Conservation (phyloP, 2,329 filamentous ascomycete species). For the Xylaria sp. region DNA sequence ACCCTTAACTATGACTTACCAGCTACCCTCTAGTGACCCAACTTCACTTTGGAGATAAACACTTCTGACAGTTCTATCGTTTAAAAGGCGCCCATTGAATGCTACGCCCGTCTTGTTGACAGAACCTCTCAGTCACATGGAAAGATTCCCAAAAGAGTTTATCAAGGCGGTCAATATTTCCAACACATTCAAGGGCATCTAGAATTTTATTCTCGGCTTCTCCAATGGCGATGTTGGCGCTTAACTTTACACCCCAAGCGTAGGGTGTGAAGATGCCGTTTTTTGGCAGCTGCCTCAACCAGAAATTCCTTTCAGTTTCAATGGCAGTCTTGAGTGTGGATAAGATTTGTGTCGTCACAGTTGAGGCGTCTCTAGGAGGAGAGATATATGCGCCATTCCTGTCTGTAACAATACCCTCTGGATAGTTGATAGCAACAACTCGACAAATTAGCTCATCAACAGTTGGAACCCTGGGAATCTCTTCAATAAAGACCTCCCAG, state of each 20-base stretch:
- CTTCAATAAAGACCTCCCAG: constrained; percentile 17
- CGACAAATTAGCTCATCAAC: constrained; percentile 28
- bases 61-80: not conserved
- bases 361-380: not conserved
- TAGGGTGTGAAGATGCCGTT: not conserved
- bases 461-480: constrained; percentile 8
- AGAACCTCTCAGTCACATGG: not conserved
- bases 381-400: not conserved
- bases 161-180: not conserved
- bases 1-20: too few species aligned
- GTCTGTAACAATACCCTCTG: constrained; percentile 20
- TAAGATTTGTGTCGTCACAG: not conserved
- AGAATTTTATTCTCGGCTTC: constrained; percentile 14
- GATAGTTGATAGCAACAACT: constrained; percentile 16
- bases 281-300: not conserved
- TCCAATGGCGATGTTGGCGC: constrained; percentile 1
- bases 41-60: too few species aligned
- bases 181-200: not conserved
- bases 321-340: not conserved
- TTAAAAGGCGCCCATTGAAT: constrained; percentile 13
- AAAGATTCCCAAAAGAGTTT: constrained; percentile 3
- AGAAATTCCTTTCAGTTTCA: constrained; percentile 1
- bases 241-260: constrained; percentile 15
- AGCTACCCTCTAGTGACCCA: too few species aligned
- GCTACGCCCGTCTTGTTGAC: not conserved